A percentile compares a stretch with the other conserved stretches of the same genome.
Conservation (phyloP, 2,329 filamentous ascomycete genomes). For the Aaosphaeria pasadenensis region DNA sequence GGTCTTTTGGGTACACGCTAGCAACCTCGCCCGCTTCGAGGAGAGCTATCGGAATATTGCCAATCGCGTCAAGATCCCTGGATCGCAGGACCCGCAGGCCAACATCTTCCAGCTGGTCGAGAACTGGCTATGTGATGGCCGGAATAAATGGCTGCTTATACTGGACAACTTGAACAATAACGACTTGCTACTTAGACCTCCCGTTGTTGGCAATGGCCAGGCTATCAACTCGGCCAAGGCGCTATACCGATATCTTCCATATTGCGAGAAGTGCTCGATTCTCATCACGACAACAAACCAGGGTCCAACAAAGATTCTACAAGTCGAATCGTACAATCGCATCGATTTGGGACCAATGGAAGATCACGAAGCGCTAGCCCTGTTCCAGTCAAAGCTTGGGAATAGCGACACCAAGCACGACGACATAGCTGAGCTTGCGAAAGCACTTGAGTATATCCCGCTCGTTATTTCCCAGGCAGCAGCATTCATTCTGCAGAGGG, state of each 20-base stretch:
- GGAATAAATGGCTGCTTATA: constrained; percentile 10
- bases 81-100: constrained; percentile 5
- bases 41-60: constrained; percentile 10
- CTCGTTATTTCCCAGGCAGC: constrained; percentile 33
- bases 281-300: constrained; percentile 14
- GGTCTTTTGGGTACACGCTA: constrained; percentile 11
- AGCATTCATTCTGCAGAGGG: constrained; percentile 14
- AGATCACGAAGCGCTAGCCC: constrained; percentile 11
- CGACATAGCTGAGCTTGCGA: constrained; percentile 7
- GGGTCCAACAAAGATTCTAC: constrained; percentile 10
- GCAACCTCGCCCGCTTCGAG: constrained; percentile 11
- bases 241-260: constrained; percentile 9
- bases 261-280: constrained; percentile 9
- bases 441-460: constrained; percentile 30
- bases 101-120: constrained; percentile 9
- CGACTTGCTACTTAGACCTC: neutral
- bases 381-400: constrained; percentile 19
- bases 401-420: constrained; percentile 1
- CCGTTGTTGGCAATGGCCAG: neutral
- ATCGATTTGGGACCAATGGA: constrained; percentile 20
- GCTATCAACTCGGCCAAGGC: neutral
- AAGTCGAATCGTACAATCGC: constrained; percentile 7
- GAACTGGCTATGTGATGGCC: constrained; percentile 9
- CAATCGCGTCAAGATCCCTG: constrained; percentile 5
- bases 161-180: constrained; percentile 11